A percentile compares a stretch with the other conserved stretches of the same genome.
Evolutionary conservation across 768 basidiomycete genomes (phyloP).

Genomic region (Coprinellus micaceus): DNA sequence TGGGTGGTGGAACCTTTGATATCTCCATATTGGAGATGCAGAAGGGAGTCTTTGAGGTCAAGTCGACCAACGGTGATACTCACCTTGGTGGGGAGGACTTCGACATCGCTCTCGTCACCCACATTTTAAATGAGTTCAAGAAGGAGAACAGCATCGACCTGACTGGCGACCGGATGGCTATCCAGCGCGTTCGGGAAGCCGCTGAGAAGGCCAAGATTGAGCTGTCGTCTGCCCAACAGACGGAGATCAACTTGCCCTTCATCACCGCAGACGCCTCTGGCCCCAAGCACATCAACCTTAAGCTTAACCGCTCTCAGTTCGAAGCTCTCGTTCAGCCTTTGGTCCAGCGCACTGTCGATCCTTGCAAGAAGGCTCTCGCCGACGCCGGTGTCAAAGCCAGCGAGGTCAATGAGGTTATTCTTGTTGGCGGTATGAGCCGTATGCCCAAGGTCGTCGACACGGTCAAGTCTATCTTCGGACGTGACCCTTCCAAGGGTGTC

Average conservation of each 20-base stretch:
- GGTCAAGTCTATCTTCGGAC: slow-evolving; percentile 90
- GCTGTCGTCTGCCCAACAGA: slow-evolving; percentile 89
- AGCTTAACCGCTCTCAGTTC: slow-evolving; percentile 85
- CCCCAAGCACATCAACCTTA: slow-evolving; percentile 95
- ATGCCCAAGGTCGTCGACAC: slow-evolving; percentile 96
- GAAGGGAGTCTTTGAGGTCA: slow-evolving; percentile 99
- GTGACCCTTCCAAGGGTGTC: slow-evolving; percentile 97
- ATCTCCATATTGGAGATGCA: slow-evolving; percentile 99
- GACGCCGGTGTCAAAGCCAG: slow-evolving; percentile 92
- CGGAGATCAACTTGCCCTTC: slow-evolving; percentile 97
- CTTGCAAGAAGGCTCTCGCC: slow-evolving; percentile 94
- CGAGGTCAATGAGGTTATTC: slow-evolving; percentile 94
- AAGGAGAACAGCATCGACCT: slow-evolving; percentile 85
- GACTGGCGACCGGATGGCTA: slow-evolving; percentile 86
- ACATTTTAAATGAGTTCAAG: slow-evolving; percentile 90
- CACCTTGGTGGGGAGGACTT: slow-evolving; percentile 97
- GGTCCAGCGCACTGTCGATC: slow-evolving; percentile 86
- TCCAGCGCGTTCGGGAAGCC: slow-evolving; percentile 98
- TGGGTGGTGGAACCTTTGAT: slow-evolving; percentile 99
- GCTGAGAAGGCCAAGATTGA: slow-evolving; percentile 99
- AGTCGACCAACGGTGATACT: slow-evolving; percentile 99
- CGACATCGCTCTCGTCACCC: slow-evolving; percentile 83
- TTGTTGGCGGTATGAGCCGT: slow-evolving; percentile 98
- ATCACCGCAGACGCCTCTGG: slow-evolving; percentile 95
- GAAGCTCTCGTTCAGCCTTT: slow-evolving; percentile 81